Evolutionary conservation across 2,329 filamentous ascomycete species (phyloP), one percentile per base, ranked within the genome.

Genomic region (Bipolaris victoriae): DNA sequence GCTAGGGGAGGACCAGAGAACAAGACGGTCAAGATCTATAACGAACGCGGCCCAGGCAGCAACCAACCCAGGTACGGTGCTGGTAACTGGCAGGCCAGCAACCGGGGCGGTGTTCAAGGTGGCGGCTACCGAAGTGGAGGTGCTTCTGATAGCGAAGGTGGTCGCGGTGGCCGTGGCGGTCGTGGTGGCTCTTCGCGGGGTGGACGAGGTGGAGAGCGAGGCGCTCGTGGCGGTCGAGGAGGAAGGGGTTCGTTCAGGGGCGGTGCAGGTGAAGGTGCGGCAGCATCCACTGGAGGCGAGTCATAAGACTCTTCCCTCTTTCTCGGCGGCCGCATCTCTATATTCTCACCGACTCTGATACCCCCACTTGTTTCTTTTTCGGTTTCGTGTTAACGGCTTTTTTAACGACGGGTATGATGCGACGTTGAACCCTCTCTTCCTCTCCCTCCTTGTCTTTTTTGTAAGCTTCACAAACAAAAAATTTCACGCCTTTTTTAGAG

Each of bases 91-190:
- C 81, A 83, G 65, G 88, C 88, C 45, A 89, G 84, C 75, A 81
- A 82, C 63, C 84, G 90, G 46, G 86, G 89, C 51, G 86, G 87
- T 47, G 79, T 81, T 26, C 82, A 82, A 63, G 75, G 80, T n/a
- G 90, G 89, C 66, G 92, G 91, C 58, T 97, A 97, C 80, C 88
- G 91, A 67, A 96, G 92, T 71, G 90, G 73, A 50, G 90, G 88
- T 51, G 91, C 91, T 57, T 93, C 88, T 58, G 88, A 89, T 72
- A 90, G 89, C 66, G 90, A 92, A 70, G 82, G 83, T 62, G 89
- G 91, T 58, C 83, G 86, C 58, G 83, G 85, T 52, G 83, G 83
- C 26, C 82, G 79, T 26, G 76, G 77, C 52, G 80, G 80, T 18
- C 81, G 84, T 67, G 80, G 84, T 3, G 67, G 66, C 24, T 62